A percentile compares a stretch with the other conserved stretches of the same genome.
Conservation (phyloP, 768 basidiomycete genomes). For the Tubosaeta sp. region DNA sequence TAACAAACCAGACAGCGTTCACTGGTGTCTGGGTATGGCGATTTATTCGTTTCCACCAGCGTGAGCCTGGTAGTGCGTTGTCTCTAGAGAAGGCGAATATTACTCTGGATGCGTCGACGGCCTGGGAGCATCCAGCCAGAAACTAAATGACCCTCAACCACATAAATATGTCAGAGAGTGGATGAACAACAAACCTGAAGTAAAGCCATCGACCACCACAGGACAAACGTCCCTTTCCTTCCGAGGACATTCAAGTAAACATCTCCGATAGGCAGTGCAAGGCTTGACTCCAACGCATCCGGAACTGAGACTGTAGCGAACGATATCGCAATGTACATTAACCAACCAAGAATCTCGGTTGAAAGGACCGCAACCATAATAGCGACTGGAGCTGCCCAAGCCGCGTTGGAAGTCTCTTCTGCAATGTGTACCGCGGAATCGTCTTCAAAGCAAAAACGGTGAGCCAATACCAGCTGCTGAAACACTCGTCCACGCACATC, state of each 20-base stretch:
- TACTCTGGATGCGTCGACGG: constrained; percentile 44
- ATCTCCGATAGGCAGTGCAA: constrained; percentile 40
- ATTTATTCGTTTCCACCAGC: constrained; percentile 10
- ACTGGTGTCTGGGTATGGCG: constrained; percentile 31
- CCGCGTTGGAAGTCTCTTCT: constrained; percentile 42
- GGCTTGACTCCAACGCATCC: constrained; percentile 28
- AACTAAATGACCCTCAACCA: constrained; percentile 23
- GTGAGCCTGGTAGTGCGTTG: constrained; percentile 36
- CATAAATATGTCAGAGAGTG: not conserved
- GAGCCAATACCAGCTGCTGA: not conserved
- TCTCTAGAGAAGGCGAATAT: constrained; percentile 42
- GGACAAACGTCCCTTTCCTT: constrained; percentile 38
- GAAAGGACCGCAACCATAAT: constrained; percentile 40
- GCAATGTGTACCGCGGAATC: constrained; percentile 47
- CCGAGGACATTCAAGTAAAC: constrained; percentile 38
- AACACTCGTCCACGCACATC: constrained; percentile 12
- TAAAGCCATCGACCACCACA: constrained; percentile 42
- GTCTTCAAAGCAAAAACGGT: constrained; percentile 23
- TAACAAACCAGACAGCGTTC: constrained; percentile 41
- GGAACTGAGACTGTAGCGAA: constrained; percentile 40
- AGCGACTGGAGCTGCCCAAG: constrained; percentile 41
- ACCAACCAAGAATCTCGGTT: constrained; percentile 40
- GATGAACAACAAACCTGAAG: constrained; percentile 35
- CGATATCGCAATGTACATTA: constrained; percentile 39
- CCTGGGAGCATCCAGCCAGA: constrained; percentile 43